Conservation (phyloP, 75 land plant species). For the Cryptomeria japonica region DNA sequence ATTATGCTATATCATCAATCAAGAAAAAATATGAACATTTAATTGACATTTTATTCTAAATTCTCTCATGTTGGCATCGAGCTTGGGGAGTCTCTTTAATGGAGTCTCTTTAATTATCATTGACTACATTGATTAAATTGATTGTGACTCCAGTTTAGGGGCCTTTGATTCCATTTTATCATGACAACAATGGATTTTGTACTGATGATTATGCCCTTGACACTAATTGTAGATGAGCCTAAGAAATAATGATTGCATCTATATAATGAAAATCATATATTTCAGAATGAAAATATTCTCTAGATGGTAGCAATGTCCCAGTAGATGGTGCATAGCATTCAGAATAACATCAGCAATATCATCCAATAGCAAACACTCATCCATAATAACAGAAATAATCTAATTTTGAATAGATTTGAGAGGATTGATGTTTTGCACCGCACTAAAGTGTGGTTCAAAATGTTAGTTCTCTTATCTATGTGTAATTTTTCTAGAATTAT, state of each 20-base stretch:
- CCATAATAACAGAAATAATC: background rate
- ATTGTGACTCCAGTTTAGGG: background rate
- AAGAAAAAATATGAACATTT: background rate
- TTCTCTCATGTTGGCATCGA: background rate
- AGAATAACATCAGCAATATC: background rate
- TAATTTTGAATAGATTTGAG: too few relatives aligned
- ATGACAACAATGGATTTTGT: background rate
- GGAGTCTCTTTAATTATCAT: background rate
- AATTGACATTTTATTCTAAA: background rate
- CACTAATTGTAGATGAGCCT: background rate
- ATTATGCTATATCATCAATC: background rate
- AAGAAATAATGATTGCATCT: background rate
- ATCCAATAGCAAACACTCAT: background rate
- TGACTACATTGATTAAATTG: background rate
- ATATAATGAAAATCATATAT: background rate
- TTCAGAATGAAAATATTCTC: background rate
- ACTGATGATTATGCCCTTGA: background rate
- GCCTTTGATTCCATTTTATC: background rate
- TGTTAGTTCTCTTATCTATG: too few relatives aligned
- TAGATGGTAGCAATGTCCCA: background rate
- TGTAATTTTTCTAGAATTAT: too few relatives aligned
- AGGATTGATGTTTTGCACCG: too few relatives aligned
- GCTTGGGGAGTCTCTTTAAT: background rate
- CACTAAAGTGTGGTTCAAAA: too few relatives aligned
- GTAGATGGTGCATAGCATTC: background rate